Conservation (phyloP, 2,329 filamentous ascomycete genomes). For the Cytospora paraplurivora region DNA sequence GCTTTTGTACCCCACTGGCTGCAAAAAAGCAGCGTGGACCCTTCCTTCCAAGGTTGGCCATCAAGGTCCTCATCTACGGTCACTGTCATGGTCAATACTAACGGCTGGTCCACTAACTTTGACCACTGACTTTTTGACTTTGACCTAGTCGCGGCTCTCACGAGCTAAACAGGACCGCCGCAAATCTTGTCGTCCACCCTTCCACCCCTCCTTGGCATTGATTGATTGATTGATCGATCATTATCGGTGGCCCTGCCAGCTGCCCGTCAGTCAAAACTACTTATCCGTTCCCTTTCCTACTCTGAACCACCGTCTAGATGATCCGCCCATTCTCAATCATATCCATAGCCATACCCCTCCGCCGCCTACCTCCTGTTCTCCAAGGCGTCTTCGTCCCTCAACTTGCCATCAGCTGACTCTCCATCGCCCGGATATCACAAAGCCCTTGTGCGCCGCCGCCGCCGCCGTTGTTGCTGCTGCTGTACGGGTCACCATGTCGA, state of each 20-base stretch:
- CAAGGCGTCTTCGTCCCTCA: neutral
- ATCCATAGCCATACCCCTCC: neutral
- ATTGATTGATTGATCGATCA: neutral
- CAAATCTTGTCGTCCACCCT: slow-evolving; percentile 10
- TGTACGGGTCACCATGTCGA: slow-evolving; percentile 20
- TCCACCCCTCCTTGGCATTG: too few species aligned
- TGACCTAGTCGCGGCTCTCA: neutral
- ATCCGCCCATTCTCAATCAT: neutral
- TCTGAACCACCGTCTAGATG: neutral
- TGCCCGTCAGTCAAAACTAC: neutral
- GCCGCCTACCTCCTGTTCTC: neutral
- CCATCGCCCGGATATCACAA: neutral
- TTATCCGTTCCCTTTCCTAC: neutral
- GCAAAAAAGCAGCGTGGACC: neutral
- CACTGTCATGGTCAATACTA: slow-evolving; percentile 2
- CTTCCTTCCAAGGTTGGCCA: slow-evolving; percentile 8
- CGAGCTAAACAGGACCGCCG: neutral
- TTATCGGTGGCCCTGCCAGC: neutral
- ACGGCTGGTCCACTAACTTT: neutral
- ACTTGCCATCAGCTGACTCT: neutral
- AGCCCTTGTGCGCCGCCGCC: neutral
- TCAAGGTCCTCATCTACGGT: slow-evolving; percentile 14
- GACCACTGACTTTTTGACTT: neutral
- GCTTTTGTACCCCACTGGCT: too few species aligned
- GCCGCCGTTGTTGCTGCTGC: neutral